Base-by-base conservation (phyloP, 352 stramenopile genomes). In the Phytopythium litorale region DNA sequence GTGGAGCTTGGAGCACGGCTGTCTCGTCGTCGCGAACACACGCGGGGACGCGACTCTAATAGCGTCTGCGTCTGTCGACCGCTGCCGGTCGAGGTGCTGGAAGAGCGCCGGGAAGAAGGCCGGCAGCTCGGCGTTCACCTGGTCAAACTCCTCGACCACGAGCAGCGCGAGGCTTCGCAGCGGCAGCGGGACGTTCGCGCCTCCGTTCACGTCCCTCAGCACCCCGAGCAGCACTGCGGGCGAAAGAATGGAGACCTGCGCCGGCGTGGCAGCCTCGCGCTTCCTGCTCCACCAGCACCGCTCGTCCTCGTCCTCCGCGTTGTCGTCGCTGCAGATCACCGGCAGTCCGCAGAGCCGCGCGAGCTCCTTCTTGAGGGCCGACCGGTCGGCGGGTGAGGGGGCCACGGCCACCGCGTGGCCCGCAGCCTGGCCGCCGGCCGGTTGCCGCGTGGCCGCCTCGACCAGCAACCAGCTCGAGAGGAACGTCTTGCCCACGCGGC, bases 401-500 rank as follows among this genome's bases (percentile, higher is more conserved):
- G 75, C 83, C 40, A 91, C 62, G 8, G 75, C 79, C 7, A 91
- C 60, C 12, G 67, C 71, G 30, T 76, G 53, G 1, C 58, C 58
- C 38, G 65, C 25, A 11, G 25, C 55, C 33, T 40, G 23, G 18
- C 37, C 3, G 40, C 13, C 28, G 30, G 28, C 28, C 25, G 25
- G 25, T 9, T 23, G 43, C 19, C 23, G 18, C 35, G 62, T 60
- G 8, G 68, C 54, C 1, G 65, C 56, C 46, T 89, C 82, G 51
- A 76, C 76, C 46, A 91, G 57, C 50, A 89, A 62, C 43, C 79
- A 67, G 18, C 72, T 76, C 46, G 76, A 72, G 19, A 89, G 54
- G 63, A 89, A 88, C 12, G 81, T 93, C 69, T 94, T 94, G 49
- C 87, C 87, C 7, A 93, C 63, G 15, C 71, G 59, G 35, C 71